A percentile compares a stretch with the other conserved stretches of the same genome.
Evolutionary conservation across 495 filamentous ascomycete species (phyloP).

Genomic region (Penicillium odoratum): DNA sequence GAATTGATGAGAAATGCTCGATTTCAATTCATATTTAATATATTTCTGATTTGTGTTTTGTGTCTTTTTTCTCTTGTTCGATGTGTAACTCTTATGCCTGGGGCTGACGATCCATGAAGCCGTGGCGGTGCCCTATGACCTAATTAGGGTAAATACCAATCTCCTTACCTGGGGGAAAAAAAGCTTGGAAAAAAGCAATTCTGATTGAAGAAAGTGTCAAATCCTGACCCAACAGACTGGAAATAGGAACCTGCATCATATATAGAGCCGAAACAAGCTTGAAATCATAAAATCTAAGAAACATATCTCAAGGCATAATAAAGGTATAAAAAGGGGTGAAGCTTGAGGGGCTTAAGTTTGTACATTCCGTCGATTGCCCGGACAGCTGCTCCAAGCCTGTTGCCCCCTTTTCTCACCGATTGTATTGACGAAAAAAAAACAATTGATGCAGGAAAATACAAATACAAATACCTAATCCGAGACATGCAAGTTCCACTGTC

Average conservation of each 20-base stretch:
- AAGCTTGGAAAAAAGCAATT: slow-evolving; percentile 11
- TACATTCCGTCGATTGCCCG: slow-evolving; percentile 21
- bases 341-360: not conserved
- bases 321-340: slow-evolving; percentile 8
- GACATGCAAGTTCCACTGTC: slow-evolving; percentile 17
- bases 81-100: slow-evolving; percentile 31
- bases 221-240: slow-evolving; percentile 11
- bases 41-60: slow-evolving; percentile 8
- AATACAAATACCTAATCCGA: slow-evolving; percentile 10
- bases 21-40: slow-evolving; percentile 6
- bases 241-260: slow-evolving; percentile 10
- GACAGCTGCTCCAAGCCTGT: slow-evolving; percentile 21
- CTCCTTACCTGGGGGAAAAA: not conserved
- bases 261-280: slow-evolving; percentile 8
- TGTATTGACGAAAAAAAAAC: not conserved
- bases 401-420: slow-evolving; percentile 15
- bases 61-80: slow-evolving; percentile 1
- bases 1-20: not conserved
- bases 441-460: slow-evolving; percentile 5
- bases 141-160: not conserved
- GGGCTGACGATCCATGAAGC: slow-evolving; percentile 18
- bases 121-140: slow-evolving; percentile 9
- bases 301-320: not conserved
- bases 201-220: slow-evolving; percentile 8
- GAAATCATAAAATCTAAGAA: not conserved